Base-by-base conservation (phyloP, 1,284 basidiomycete genomes). In the Agaricales sp. region DNA sequence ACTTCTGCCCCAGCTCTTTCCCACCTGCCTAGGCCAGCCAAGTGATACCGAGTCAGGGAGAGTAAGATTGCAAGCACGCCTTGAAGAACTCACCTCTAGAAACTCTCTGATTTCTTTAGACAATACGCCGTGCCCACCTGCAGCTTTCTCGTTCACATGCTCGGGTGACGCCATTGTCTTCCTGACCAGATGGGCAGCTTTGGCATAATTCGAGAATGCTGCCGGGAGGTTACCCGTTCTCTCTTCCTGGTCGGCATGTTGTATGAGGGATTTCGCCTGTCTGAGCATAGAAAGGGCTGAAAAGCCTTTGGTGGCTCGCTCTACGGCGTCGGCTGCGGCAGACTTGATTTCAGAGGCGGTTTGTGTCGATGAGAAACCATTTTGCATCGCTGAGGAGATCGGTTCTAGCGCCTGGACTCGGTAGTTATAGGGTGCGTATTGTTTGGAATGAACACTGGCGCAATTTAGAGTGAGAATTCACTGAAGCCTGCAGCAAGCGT, bases 91-190 rank as follows among this genome's bases (percentile, higher is more conserved):
- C 55, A 84, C 81, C 66, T 77, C 70, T 54, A 78, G 69, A 55
- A 82, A 82, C 37, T 75, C 72, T 46, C 67, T 53, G 49, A 85
- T 70, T 57, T 82, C 80, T 61, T 72, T 77, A 57, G 70, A 69
- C 39, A 82, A 59, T 20, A 71, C 60, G 14, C 75, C 74, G 53
- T 70, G 69, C 57, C 70, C 69, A 46, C 66, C 69, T 50, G 65
- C 63, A 51, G 60, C 63, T 52, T 60, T 66, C 54, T 77, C 74
- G 43, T 70, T 67, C 54, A 68, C 66, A 58, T 78, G 78, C 55
- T 85, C 82, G 3, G 67, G 51, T 8, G 76, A 74, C 26, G 78
- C 74, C 67, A 83, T 73, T 43, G 77, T 69, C 62, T 75, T 71
- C 53, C 71, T 67, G 0, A 72, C 65, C 3, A 88, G 66, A 22